Base-by-base conservation (phyloP, 148 eudicot species). In the Chenopodium berlandieri region DNA sequence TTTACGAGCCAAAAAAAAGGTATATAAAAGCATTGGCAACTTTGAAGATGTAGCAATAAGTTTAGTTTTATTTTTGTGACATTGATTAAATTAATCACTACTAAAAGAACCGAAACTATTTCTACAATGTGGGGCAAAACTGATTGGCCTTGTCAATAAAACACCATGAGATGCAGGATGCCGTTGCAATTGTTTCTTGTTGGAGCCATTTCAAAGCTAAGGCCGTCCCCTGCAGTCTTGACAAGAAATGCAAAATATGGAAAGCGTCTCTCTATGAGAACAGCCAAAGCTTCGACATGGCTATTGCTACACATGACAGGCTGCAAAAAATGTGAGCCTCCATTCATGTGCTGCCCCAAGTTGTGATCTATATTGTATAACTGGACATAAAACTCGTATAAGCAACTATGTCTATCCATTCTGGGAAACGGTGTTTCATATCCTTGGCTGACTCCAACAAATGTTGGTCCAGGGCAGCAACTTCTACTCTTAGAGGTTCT, bases 391-490 rank as follows among this genome's bases (percentile, higher is more conserved):
- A 96, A 78, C 97, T 92, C 8, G 99, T 86, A 80, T 83, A 94
- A 1, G 98, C 87, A 37, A 82, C 79, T 30, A 94, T 82, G 86
- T 96, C 99, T 80, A 86, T 89, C 99, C 99, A 96, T 68, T 89
- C 83, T 14, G 99, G 99, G 32, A 96, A 96, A 69, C 85, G 87
- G 79, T 84, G 86, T 86, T 89, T 96, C 82, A 96, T 47, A 58
- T 86, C 85, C 84, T 83, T 88, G 11, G 89, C 76, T 32, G 85
- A 60, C 46, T 91, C 93, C 56, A 89, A 63, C 87, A 94, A 77
- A 86, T 90, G 82, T 80, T 91, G 95, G 54, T 96, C 99, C 62
- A 96, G 62, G 0, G 92, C 94, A 76, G 95, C 98, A 74, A 91
- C 84, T 80, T 92, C 95, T 79, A 96, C 88, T 80, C 93, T 88